phyloP scores from a whole-genome alignment of 148 eudicot genomes.

The Rhododendron mucronatum region DNA sequence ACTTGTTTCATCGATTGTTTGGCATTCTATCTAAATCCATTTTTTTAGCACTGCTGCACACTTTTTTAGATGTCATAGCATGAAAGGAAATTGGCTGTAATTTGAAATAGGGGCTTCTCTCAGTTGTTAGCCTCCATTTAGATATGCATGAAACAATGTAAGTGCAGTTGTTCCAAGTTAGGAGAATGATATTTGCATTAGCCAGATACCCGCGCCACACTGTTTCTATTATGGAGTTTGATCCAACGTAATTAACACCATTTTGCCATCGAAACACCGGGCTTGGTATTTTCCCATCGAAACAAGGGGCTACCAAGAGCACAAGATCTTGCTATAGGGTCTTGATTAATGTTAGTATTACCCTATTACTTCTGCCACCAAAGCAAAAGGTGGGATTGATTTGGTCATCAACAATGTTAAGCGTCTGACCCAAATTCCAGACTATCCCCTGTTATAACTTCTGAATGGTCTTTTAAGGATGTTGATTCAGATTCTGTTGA shows the following conservation, averaged over 20 bases:
- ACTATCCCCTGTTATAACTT: constrained; percentile 29
- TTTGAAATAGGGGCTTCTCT: background rate
- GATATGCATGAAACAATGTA: background rate
- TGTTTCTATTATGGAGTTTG: background rate
- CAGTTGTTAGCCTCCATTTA: background rate
- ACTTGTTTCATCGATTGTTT: background rate
- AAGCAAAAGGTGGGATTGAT: constrained; percentile 68
- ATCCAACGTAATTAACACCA: background rate
- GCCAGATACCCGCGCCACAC: background rate
- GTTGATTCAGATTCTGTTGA: constrained; percentile 81
- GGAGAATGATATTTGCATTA: background rate
- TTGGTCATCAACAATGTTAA: constrained; percentile 51
- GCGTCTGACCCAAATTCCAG: constrained; percentile 23
- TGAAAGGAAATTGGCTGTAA: background rate
- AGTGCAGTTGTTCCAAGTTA: background rate
- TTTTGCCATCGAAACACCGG: background rate
- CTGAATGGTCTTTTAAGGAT: constrained; percentile 69
- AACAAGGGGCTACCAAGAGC: too few species aligned
- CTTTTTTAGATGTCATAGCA: background rate
- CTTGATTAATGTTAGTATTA: too few species aligned
- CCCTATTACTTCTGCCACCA: background rate
- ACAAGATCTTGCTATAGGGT: too few species aligned
- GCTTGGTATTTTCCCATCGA: background rate
- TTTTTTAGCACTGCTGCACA: background rate
- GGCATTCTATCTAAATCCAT: background rate